Percentiles rank a stretch among this genome's conserved stretches.
phyloP scores from a whole-genome alignment of 768 basidiomycete genomes.

The Auricularia sp. region DNA sequence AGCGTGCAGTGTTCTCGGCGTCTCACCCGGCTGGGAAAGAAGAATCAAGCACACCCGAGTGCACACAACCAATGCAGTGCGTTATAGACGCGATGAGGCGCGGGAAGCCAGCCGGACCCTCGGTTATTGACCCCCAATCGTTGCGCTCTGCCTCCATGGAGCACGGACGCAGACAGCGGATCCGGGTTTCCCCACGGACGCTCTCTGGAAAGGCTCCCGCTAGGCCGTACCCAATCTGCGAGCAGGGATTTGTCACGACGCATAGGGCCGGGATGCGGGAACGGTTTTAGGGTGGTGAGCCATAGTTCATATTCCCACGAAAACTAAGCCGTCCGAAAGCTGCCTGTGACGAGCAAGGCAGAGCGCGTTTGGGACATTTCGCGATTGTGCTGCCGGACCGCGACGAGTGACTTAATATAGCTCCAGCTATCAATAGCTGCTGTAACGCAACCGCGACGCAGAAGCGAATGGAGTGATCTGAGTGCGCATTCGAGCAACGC shows the following conservation, averaged over 20 bases:
- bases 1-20: not conserved
- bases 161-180: not conserved
- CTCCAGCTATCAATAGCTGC: not conserved
- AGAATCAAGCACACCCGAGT: not conserved
- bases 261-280: not conserved
- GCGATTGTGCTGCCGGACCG: not conserved
- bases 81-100: not conserved
- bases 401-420: not conserved
- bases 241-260: not conserved
- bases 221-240: not conserved
- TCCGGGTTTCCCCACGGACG: not conserved
- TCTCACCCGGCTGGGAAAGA: not conserved
- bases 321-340: not conserved
- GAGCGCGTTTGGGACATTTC: not conserved
- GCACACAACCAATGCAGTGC: not conserved
- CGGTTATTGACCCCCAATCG: not conserved
- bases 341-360: not conserved
- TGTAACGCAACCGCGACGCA: not conserved
- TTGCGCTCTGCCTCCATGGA: not conserved
- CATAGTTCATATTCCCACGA: not conserved
- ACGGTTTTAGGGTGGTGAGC: not conserved
- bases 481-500: not conserved
- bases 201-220: not conserved
- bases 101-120: not conserved
- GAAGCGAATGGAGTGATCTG: not conserved